Base-by-base conservation (phyloP, 495 filamentous ascomycete genomes). In the Neohortaea acidophila region DNA sequence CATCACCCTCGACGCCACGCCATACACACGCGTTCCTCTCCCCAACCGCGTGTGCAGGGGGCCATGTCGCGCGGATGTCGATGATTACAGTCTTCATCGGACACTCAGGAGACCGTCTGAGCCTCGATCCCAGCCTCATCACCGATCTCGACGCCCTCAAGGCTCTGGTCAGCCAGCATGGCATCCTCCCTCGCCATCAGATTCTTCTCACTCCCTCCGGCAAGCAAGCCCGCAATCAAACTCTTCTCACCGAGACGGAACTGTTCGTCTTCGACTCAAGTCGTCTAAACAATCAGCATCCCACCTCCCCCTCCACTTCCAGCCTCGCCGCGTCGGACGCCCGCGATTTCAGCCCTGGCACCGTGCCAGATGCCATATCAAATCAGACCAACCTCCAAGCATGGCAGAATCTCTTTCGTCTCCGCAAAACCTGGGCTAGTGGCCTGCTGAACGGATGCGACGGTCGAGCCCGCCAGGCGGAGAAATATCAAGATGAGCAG, bases 141-240 rank as follows among this genome's bases (percentile, higher is more conserved):
- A 45, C 63, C 54, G 79, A 79, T 14, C 72, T 85, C 44, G 84
- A 87, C 43, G 66, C 70, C 15, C 58, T 84, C 17, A 67, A 68
- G 59, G 58, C 62, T 70, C 74, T 89, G 29, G 62, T 71, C 20
- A 64, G 67, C 29, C 68, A 75, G 43, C 73, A 72, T 15, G 63
- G 70, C 8, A 79, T 94, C 48, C 68, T 77, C 2, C 51, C 68
- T 7, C 62, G 77, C 38, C 65, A 78, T 56, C 78, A 91, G 53
- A 84, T 93, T 36, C 66, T 82, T 42, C 73, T 94, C 63, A 89
- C 83, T 9, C 64, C 72, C n/a, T 70, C 76, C 32, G 84, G 84
- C 15, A 86, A 77, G 60, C 75, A 83, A 39, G 68, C 84, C 45
- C 84, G 81, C 58, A 61, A 72, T 19, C 80, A 84, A 52, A 73